Percentiles rank a stretch among this genome's conserved stretches.
These are phyloP conservation scores for Parachaetomium inaequale DNA, from an alignment of 495 filamentous ascomycete genomes.

Conservation along the genomic window DNA sequence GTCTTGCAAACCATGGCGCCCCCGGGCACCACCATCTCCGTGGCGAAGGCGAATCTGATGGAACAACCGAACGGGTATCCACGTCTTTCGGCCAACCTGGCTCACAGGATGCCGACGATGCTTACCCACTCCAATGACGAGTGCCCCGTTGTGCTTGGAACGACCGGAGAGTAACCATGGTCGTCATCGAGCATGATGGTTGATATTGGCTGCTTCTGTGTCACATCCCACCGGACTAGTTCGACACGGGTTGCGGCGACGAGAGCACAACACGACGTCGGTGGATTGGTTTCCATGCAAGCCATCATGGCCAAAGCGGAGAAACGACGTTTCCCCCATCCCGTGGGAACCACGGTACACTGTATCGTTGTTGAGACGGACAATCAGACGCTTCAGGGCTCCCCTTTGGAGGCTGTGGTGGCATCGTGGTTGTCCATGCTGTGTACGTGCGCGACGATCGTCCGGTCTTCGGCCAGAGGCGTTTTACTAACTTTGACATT, in stretches of 20 bases:
- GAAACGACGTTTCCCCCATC: not conserved
- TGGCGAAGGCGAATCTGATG: slow-evolving; percentile 16
- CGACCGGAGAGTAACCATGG: not conserved
- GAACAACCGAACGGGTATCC: slow-evolving; percentile 12
- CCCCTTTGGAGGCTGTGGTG: not conserved
- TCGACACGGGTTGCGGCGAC: not conserved
- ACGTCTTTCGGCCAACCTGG: slow-evolving; percentile 9
- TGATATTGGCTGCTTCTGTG: slow-evolving; percentile 13
- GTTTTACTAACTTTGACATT: slow-evolving; percentile 4
- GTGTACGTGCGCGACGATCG: not conserved
- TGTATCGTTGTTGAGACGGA: not conserved
- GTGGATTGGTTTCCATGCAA: slow-evolving; percentile 11
- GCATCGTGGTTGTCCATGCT: not conserved
- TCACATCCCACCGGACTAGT: not conserved
- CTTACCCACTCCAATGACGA: slow-evolving; percentile 3
- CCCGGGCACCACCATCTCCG: not conserved
- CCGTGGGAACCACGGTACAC: not conserved
- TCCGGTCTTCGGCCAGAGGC: not conserved
- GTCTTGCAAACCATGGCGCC: not conserved
- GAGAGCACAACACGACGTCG: slow-evolving; percentile 8
- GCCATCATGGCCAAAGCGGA: slow-evolving; percentile 13
- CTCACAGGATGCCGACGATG: not conserved
- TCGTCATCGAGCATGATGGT: slow-evolving; percentile 3
- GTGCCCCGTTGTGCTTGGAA: not conserved
- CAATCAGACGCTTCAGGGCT: slow-evolving; percentile 4